Percentiles rank a stretch among this genome's conserved stretches.
phyloP scores from a whole-genome alignment of 2,329 filamentous ascomycete genomes.

The Microdochium nivale region DNA sequence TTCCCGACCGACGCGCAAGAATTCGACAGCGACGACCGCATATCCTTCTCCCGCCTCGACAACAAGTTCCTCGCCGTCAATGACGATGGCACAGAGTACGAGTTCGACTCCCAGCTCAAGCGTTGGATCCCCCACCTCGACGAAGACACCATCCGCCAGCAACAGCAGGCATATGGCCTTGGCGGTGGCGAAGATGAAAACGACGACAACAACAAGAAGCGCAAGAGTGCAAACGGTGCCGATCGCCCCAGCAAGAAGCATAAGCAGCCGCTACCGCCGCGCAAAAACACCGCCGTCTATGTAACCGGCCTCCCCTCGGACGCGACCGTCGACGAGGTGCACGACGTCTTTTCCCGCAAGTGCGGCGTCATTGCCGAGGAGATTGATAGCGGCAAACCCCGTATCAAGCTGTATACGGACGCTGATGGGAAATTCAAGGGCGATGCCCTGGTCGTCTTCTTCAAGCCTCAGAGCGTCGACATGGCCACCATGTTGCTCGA shows the following conservation, averaged over 20 bases:
- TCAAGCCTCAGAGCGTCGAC: conserved; percentile 86
- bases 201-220: conserved; percentile 26
- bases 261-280: conserved; percentile 39
- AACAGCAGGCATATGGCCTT: conserved; percentile 21
- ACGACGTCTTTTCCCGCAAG: conserved; percentile 72
- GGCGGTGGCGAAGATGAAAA: conserved; percentile 27
- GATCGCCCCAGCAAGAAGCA: conserved; percentile 31
- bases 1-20: conserved; percentile 55
- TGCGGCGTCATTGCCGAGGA: conserved; percentile 91
- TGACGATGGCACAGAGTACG: conserved; percentile 76
- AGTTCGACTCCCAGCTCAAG: conserved; percentile 63
- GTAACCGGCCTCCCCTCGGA: conserved; percentile 81
- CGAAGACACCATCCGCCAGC: conserved; percentile 28
- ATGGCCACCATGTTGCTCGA: conserved; percentile 76
- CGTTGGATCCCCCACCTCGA: conserved; percentile 62
- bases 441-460: conserved; percentile 88
- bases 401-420: conserved; percentile 89
- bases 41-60: conserved; percentile 79
- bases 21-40: conserved; percentile 71
- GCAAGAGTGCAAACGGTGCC: conserved; percentile 22
- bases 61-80: conserved; percentile 77
- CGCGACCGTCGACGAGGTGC: conserved; percentile 70
- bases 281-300: conserved; percentile 83
- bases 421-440: conserved; percentile 82
- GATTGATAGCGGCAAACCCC: conserved; percentile 77